Base-by-base conservation (phyloP, 192 early-diverging fungal genomes). In the Neocallimastix lanati region DNA sequence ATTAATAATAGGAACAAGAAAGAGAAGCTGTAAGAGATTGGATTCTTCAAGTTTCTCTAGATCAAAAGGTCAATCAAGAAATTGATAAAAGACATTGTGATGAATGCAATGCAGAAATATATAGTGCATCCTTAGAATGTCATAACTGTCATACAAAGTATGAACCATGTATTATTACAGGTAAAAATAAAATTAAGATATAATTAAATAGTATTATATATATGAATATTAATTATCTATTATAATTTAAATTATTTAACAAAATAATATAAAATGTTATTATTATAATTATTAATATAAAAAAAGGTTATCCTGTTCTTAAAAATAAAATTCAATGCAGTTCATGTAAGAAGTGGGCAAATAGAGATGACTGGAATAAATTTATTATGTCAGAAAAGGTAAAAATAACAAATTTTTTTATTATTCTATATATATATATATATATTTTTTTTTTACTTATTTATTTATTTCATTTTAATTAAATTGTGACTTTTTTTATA, bases 341-440 rank as follows among this genome's bases (percentile, higher is more conserved):
- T 77, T 81, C 29, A 4, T 91, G 90, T 82, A 83, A 40, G 28
- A 84, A 83, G 27, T 80, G 77, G 9, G 90, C 90, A 30, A 90
- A 90, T 84, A 91, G 88, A 80, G 89, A 90, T 27, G 90, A 91
- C 78, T 91, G 90, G 90, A 91, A 91, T 78, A 87, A 86, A 82
- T 91, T 88, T 79, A 84, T 91, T 15, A 86, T 89, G 87, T 80
- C 82, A 67, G 90, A 91, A 79, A 80, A 85, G 78, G 84, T 85
- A 79, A 25, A 76, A 82, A 80, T 12, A 58, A 79, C 2, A 29
- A 33, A 35, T 58, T 9, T n/a, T n/a, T n/a, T n/a, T n/a, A n/a
- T n/a, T n/a, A n/a, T n/a, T n/a, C n/a, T n/a, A n/a, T n/a, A n/a
- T n/a, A n/a, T n/a, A n/a, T n/a, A n/a, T n/a, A n/a, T n/a, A n/a